phyloP scores from a whole-genome alignment of 2,329 filamentous ascomycete species.

The Lasiodiplodia gonubiensis region DNA sequence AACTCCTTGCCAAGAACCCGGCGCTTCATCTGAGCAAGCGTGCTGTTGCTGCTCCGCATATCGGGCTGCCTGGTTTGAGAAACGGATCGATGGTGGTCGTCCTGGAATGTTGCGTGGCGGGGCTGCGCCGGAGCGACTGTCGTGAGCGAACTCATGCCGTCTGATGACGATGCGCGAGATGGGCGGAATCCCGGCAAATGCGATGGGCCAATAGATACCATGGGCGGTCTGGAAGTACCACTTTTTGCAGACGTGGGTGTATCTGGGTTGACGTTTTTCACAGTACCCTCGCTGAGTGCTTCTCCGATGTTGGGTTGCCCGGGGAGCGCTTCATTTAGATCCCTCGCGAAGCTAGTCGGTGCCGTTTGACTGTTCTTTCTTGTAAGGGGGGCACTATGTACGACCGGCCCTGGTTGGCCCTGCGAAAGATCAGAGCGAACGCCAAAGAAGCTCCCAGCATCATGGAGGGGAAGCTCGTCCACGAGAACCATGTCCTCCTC shows the following conservation, averaged over 20 bases:
- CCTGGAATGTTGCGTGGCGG: constrained; percentile 40
- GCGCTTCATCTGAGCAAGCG: constrained; percentile 70
- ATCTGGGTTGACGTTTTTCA: constrained; percentile 5
- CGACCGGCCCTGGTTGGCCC: constrained; percentile 11
- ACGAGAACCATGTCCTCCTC: constrained; percentile 28
- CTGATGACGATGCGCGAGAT: constrained; percentile 54
- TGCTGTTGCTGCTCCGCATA: constrained; percentile 35
- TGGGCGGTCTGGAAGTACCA: constrained; percentile 44
- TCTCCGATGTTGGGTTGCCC: constrained; percentile 5
- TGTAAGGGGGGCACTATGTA: constrained; percentile 21
- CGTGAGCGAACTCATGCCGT: constrained; percentile 48
- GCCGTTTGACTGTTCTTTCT: constrained; percentile 21
- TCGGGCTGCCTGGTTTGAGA: constrained; percentile 41
- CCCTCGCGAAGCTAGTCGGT: constrained; percentile 10
- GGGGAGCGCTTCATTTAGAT: constrained; percentile 10
- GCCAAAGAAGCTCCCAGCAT: constrained; percentile 17
- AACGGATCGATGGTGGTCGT: constrained; percentile 35
- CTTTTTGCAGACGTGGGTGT: constrained; percentile 11
- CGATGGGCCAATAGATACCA: constrained; percentile 52
- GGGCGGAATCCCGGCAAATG: constrained; percentile 56
- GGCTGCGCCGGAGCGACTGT: constrained; percentile 40
- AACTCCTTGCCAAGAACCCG: constrained; percentile 94
- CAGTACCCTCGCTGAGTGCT: background rate
- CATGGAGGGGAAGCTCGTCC: constrained; percentile 25
- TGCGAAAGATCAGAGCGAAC: constrained; percentile 9